Evolutionary conservation across 371 early-diverging fungal species (phyloP).

Genomic region (Apophysomyces trapeziformis): DNA sequence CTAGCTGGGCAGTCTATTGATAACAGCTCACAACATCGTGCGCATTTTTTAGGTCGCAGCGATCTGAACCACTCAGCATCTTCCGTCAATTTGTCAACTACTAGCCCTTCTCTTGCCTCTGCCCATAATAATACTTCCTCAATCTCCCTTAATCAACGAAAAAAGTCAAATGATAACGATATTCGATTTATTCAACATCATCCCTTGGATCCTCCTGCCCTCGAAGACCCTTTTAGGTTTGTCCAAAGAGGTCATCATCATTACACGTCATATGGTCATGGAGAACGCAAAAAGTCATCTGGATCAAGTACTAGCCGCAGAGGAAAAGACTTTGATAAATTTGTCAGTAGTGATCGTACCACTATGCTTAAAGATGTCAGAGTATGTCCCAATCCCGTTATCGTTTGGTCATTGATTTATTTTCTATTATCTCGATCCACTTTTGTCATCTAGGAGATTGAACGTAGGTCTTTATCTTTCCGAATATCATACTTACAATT

Average conservation of each 20-base stretch:
- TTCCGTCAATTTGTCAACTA: background rate
- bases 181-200: constrained; percentile 16
- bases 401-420: background rate
- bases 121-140: constrained; percentile 18
- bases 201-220: constrained; percentile 15
- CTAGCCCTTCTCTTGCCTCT: background rate
- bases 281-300: constrained; percentile 22
- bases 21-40: constrained; percentile 13
- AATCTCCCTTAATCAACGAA: constrained; percentile 13
- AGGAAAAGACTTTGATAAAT: constrained; percentile 25
- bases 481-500: too few relatives aligned
- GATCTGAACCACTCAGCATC: constrained; percentile 2
- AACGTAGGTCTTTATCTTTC: constrained; percentile 1
- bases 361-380: constrained; percentile 12
- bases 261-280: constrained; percentile 11
- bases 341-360: background rate
- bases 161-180: constrained; percentile 21
- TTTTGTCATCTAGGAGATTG: background rate
- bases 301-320: constrained; percentile 17
- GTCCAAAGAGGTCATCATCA: constrained; percentile 15
- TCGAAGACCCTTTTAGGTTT: constrained; percentile 19
- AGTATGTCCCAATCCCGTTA: background rate
- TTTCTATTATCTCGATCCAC: background rate
- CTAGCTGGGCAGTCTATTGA: constrained; percentile 7
- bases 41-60: constrained; percentile 10